phyloP scores from a whole-genome alignment of 129 eudicot genomes.

The Arctium lappa region DNA sequence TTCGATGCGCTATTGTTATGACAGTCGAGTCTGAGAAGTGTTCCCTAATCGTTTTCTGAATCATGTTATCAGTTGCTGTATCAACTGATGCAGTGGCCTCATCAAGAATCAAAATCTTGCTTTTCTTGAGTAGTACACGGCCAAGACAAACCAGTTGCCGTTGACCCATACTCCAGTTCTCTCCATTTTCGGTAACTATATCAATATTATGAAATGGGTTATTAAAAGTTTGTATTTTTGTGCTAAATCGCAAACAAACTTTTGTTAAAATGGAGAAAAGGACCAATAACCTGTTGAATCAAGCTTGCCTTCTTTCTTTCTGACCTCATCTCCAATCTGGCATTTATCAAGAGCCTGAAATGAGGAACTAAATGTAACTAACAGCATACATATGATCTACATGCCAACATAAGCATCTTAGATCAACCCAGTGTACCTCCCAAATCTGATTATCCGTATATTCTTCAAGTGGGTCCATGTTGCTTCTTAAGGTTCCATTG shows the following conservation, averaged over 20 bases:
- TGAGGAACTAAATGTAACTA: neutral
- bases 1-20: conserved; percentile 41
- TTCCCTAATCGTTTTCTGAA: conserved; percentile 53
- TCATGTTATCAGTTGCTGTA: conserved; percentile 60
- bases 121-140: conserved; percentile 58
- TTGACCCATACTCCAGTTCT: conserved; percentile 73
- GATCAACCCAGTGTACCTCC: conserved; percentile 52
- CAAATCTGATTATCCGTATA: conserved; percentile 78
- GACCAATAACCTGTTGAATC: conserved; percentile 57
- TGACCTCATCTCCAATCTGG: conserved; percentile 76
- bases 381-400: neutral
- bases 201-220: neutral
- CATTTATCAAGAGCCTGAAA: conserved; percentile 77
- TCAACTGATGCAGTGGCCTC: conserved; percentile 87
- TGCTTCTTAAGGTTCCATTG: conserved; percentile 70
- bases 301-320: conserved; percentile 64
- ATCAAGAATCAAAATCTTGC: conserved; percentile 56
- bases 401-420: neutral
- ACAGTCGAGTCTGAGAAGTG: conserved; percentile 45
- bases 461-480: conserved; percentile 94
- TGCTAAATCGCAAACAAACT: neutral
- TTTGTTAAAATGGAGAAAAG: neutral
- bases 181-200: conserved; percentile 48
- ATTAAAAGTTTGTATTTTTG: neutral
- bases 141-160: conserved; percentile 62